Base-by-base conservation (phyloP, 495 filamentous ascomycete species). In the Ramalina peruviana region DNA sequence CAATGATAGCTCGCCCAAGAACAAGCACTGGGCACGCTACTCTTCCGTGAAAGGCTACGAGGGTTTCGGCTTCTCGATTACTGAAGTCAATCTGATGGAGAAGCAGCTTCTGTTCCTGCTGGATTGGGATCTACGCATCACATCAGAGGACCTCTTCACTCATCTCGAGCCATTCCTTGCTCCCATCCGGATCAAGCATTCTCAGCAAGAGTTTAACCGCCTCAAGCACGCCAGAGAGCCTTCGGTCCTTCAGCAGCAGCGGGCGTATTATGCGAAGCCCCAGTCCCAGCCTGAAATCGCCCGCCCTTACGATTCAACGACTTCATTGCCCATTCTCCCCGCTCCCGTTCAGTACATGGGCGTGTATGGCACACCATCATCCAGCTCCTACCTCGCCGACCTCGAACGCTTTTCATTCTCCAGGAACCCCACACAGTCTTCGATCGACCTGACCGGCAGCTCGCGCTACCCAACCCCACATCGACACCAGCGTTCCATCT, bases 21-120 rank as follows among this genome's bases (percentile, higher is more conserved):
- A 98, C 77, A 97, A 96, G 79, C 92, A 98, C 72, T 98, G 92
- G 92, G 88, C 92, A 25, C 80, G 76, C 51, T 98, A 97, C 72
- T 90, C 84, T 46, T 66, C 68, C 38, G 80, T 92, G 50, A 78
- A 81, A 56, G 82, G 81, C 43, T 83, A 69, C 62, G 83, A 85
- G 42, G 78, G 70, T 49, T 98, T 97, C 63, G 84, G 89, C 54
- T 98, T 97, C 73, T 88, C 80, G 43, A 72, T 88, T 41, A 89
- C 87, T 17, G 90, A 97, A 69, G 90, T 97, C 52, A 97, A 96
- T 70, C 74, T 95, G 43, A 97, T 97, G 90, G 90, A 97, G 73
- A 92, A 92, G 72, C 90, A 97, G 66, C 76, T 97, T 27, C 80
- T 97, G 37, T 89, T 85, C 72, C 77, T 97, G 43, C 69, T 97